Conservation (phyloP, 2,329 filamentous ascomycete genomes). For the Botrytis medusae region DNA sequence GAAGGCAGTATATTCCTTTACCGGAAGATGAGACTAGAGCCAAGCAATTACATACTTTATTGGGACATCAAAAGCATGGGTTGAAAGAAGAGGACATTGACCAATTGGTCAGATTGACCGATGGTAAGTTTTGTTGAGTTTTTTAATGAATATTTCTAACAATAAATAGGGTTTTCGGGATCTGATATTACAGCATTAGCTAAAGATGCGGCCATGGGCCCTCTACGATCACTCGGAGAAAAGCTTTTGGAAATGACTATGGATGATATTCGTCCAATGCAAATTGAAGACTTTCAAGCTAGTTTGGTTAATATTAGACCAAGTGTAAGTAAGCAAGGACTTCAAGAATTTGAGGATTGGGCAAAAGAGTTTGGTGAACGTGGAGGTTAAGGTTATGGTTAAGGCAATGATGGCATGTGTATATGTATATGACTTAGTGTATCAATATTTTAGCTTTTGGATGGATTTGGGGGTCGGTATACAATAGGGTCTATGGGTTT, state of each 20-base stretch:
- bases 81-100: slow-evolving; percentile 71
- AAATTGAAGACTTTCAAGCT: slow-evolving; percentile 76
- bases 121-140: slow-evolving; percentile 43
- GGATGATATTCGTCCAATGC: slow-evolving; percentile 89
- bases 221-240: slow-evolving; percentile 84
- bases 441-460: slow-evolving; percentile 13
- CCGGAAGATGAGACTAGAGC: slow-evolving; percentile 81
- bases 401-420: neutral
- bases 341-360: slow-evolving; percentile 94
- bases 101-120: slow-evolving; percentile 74
- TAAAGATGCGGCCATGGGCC: slow-evolving; percentile 98
- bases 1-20: slow-evolving; percentile 92
- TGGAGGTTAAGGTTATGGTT: slow-evolving; percentile 65
- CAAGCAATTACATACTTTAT: slow-evolving; percentile 72
- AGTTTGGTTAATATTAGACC: slow-evolving; percentile 84
- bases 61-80: slow-evolving; percentile 74
- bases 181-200: slow-evolving; percentile 95
- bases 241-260: slow-evolving; percentile 86
- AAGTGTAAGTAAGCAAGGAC: slow-evolving; percentile 79
- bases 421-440: slow-evolving; percentile 13
- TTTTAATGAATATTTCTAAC: slow-evolving; percentile 21
- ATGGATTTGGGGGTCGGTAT: neutral
- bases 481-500: slow-evolving; percentile 6
- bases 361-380: slow-evolving; percentile 89
- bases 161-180: slow-evolving; percentile 79